Evolutionary conservation across 305 asterid genomes (phyloP), one percentile per base, ranked within the genome.

Genomic region (Fraxinus latifolia): DNA sequence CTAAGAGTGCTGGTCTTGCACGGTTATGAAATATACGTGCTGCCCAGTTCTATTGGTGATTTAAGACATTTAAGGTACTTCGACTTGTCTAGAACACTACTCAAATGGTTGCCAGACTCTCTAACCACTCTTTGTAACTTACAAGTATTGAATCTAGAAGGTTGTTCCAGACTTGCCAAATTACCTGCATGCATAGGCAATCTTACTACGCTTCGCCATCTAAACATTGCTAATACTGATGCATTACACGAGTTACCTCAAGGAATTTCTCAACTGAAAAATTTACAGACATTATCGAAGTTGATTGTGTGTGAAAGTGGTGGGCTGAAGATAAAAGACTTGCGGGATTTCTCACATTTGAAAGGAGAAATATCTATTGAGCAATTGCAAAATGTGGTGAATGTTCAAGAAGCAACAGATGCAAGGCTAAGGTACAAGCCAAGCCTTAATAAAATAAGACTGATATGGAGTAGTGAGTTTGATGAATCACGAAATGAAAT

Each of bases 381-480:
- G 27, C 87, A 82, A 34, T 67, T 88, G 81, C 85, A 88, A 53
- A 80, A 84, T 77, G 87, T 84, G 23, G 19, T 7, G 14, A 39
- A 77, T 8, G 76, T 47, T 17, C 29, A 33, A 21, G 76, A 67
- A 62, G 86, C 77, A 25, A 0, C 4, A 2, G 76, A 65, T 36
- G 87, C 83, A 0, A 75, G 53, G 0, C 7, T 86, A 27, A 88
- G 11, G 80, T n/a, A 77, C 19, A 86, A 86, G 83, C 53, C 32
- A 1, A 36, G 77, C 55, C 81, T 87, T 76, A 68, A 55, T 17
- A 81, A 83, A 11, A 71, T 87, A 79, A 78, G 44, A 4, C 33
- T 86, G 80, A 12, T 11, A 25, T 88, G 89, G 87, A 60, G 84
- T 21, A 39, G 9, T 27, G 58, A 15, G 34, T 65, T 79, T 65